Base-by-base conservation (phyloP, 257 asterid genomes). In the Petrea volubilis region DNA sequence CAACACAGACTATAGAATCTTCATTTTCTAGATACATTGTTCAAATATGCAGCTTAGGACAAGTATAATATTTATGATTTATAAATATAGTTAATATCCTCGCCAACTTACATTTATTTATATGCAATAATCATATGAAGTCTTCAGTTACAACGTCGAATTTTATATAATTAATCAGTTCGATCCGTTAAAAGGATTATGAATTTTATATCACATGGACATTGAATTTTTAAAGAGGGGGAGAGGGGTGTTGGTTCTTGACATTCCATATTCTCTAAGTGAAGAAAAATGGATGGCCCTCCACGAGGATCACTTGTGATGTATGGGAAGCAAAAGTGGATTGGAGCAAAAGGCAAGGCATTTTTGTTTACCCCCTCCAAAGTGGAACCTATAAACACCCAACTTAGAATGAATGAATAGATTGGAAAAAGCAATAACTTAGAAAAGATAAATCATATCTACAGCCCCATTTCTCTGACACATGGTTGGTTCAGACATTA, bases 361-460 rank as follows among this genome's bases (percentile, higher is more conserved):
- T 66, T 57, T 70, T 64, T 23, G 25, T 47, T 68, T 49, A 46
- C 24, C 71, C 77, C 79, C 40, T 71, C 33, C 76, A 76, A 76
- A 72, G 84, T 80, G 80, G 84, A 72, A 75, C 76, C 84, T 34
- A 73, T 75, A 14, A 38, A 74, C 60, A 29, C 69, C 78, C 81
- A 75, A 75, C 80, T 55, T 71, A 56, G 40, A 46, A 44, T 33
- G 75, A 55, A 67, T 71, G 72, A 51, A 70, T 17, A 15, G 1
- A 38, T 38, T 57, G 74, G 12, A 10, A 60, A 74, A 65, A 44
- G 63, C 70, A 68, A 74, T 70, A 74, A 58, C 75, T 64, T 74
- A 18, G 10, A 38, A 38, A 38, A 7, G 38, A 29, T 25, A 33
- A 27, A 59, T 77, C 59, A 38, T 7, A 52, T 33, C 44, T 13